Evolutionary conservation across 495 filamentous ascomycete species (phyloP).

Genomic region (Xylaria scruposa): DNA sequence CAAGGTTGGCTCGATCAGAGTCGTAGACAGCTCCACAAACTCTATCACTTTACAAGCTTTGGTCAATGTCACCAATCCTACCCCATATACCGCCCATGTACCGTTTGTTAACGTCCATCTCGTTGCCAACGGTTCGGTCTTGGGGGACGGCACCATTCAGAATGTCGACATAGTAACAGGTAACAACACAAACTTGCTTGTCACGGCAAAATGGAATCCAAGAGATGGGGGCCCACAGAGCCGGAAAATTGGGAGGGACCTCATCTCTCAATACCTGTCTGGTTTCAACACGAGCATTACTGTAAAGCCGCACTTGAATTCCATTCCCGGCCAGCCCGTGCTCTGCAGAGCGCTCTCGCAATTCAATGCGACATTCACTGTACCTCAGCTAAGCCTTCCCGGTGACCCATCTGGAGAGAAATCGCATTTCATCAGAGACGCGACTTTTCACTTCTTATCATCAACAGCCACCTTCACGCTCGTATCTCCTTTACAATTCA

Average conservation of each 20-base stretch:
- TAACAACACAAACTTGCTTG: constrained; percentile 70
- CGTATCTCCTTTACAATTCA: constrained; percentile 74
- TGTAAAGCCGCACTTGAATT: constrained; percentile 68
- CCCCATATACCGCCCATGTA: constrained; percentile 77
- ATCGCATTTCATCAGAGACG: constrained; percentile 78
- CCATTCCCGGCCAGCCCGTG: constrained; percentile 74
- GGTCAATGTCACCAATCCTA: constrained; percentile 89
- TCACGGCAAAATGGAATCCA: constrained; percentile 80
- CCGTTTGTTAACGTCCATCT: constrained; percentile 81
- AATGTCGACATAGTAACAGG: constrained; percentile 69
- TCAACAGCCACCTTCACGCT: constrained; percentile 87
- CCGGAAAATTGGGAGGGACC: constrained; percentile 65
- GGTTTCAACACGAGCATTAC: constrained; percentile 83
- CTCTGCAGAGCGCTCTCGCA: constrained; percentile 75
- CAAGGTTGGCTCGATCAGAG: constrained; percentile 65
- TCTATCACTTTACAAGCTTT: constrained; percentile 70
- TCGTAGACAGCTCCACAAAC: constrained; percentile 71
- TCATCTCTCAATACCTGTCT: constrained; percentile 86
- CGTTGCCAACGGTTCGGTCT: constrained; percentile 70
- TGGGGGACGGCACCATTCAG: constrained; percentile 74
- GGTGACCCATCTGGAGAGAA: constrained; percentile 54
- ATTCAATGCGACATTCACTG: constrained; percentile 69
- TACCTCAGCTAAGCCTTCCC: constrained; percentile 68
- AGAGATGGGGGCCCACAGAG: constrained; percentile 65
- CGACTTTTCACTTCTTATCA: constrained; percentile 84